Conservation (phyloP, 345 rosid genomes). For the Eucalyptus victrix region DNA sequence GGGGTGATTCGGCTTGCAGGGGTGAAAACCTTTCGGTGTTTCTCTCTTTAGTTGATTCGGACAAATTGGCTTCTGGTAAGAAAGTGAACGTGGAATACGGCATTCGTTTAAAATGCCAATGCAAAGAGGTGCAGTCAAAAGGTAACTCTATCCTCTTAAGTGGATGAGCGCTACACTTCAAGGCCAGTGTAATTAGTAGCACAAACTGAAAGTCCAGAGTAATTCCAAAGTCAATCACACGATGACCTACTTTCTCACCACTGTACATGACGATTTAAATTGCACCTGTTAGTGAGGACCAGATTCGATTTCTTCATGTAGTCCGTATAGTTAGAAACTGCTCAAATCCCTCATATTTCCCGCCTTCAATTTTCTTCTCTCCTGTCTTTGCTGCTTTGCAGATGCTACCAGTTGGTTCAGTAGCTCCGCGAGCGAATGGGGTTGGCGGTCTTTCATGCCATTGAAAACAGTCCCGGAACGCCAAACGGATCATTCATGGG, state of each 20-base stretch:
- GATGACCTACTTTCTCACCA: background rate
- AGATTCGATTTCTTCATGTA: background rate
- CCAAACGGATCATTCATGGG: background rate
- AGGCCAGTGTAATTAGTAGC: background rate
- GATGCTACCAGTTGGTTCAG: background rate
- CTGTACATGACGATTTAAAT: background rate
- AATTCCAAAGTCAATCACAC: background rate
- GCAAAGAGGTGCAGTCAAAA: no score
- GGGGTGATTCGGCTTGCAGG: no score
- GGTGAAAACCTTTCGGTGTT: background rate
- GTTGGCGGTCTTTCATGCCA: background rate
- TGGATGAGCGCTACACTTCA: background rate
- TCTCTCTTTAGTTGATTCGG: background rate
- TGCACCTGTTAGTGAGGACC: background rate
- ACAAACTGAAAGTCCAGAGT: background rate
- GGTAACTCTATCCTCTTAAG: background rate
- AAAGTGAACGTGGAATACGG: background rate
- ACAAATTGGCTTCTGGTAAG: background rate
- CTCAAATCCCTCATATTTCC: background rate
- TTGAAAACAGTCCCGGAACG: fast-evolving
- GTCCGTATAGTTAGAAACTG: background rate
- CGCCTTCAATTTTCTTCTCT: background rate
- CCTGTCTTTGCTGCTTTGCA: background rate
- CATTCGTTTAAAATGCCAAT: background rate
- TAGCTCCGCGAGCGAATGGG: background rate